A percentile compares a stretch with the other conserved stretches of the same genome.
Conservation (phyloP, 202 grass and related monocot species). For the Dendrocalamus latiflorus region DNA sequence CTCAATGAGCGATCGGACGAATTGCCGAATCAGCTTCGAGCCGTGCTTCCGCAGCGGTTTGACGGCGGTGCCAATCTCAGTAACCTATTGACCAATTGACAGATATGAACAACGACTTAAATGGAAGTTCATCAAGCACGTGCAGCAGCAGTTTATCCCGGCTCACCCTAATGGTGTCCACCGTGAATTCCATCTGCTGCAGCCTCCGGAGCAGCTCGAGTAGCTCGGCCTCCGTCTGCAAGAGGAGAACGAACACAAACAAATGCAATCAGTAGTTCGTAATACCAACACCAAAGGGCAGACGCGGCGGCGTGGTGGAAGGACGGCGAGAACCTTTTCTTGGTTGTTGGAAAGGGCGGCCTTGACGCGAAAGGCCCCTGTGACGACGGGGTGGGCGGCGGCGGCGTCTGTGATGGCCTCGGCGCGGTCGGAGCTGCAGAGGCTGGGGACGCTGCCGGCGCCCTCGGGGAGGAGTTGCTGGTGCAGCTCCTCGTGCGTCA, state of each 20-base stretch:
- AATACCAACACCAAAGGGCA: not conserved
- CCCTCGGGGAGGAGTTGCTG: slow-evolving; percentile 2
- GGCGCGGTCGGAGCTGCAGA: too few species aligned
- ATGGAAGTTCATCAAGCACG: not conserved
- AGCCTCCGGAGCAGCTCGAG: slow-evolving; percentile 53
- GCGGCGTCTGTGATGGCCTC: slow-evolving; percentile 46
- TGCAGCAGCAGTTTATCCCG: not conserved
- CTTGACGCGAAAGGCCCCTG: slow-evolving; percentile 63
- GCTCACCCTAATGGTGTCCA: slow-evolving; percentile 60
- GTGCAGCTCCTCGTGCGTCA: not conserved
- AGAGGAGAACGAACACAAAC: not conserved
- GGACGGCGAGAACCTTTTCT: slow-evolving; percentile 31
- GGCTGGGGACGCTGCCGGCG: slow-evolving; percentile 11
- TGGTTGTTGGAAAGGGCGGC: slow-evolving; percentile 37
- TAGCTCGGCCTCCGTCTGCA: slow-evolving; percentile 67
- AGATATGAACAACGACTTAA: slow-evolving; percentile 16
- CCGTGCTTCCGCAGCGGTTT: slow-evolving; percentile 46
- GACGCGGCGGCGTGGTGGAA: not conserved
- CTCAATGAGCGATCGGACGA: slow-evolving; percentile 66
- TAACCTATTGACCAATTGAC: slow-evolving; percentile 46
- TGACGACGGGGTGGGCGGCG: slow-evolving; percentile 11
- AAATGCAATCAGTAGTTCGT: slow-evolving; percentile 13
- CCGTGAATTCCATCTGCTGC: slow-evolving; percentile 62
- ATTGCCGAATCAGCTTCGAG: slow-evolving; percentile 69
- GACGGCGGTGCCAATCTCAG: slow-evolving; percentile 75